Evolutionary conservation across 1,139 yeast species (phyloP).

Genomic region (Schwanniomyces etchellsii): DNA sequence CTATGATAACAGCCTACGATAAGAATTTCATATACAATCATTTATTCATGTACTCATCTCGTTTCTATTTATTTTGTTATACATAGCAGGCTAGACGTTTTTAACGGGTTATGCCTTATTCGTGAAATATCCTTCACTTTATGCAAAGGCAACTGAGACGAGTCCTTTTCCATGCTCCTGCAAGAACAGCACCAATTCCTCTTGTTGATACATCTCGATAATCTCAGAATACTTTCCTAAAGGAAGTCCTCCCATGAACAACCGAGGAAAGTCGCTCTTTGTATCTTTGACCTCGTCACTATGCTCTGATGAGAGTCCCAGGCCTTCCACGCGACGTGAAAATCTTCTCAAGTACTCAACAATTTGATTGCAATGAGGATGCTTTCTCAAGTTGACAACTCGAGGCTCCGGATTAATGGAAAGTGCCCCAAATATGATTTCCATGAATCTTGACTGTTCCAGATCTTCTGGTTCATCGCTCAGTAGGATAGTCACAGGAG

Average conservation of each 20-base stretch:
- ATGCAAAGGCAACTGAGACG: too few species aligned
- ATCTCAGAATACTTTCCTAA: conserved; percentile 22
- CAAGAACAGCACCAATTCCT: conserved; percentile 16
- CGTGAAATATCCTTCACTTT: too few species aligned
- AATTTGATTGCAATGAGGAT: conserved; percentile 24
- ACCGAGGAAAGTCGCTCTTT: conserved; percentile 19
- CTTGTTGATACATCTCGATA: conserved; percentile 15
- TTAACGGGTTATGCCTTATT: too few species aligned
- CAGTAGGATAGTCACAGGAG: conserved; percentile 3
- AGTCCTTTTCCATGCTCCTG: conserved; percentile 22
- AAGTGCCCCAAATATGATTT: conserved; percentile 15
- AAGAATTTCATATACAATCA: too few species aligned
- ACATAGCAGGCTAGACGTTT: too few species aligned
- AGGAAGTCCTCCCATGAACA: conserved; percentile 29
- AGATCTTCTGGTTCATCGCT: conserved; percentile 3
- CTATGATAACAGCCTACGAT: too few species aligned
- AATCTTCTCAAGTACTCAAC: conserved; percentile 20
- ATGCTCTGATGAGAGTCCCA: conserved; percentile 4
- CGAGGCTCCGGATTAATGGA: conserved; percentile 29
- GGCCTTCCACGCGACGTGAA: conserved; percentile 6
- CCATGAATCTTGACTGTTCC: conserved; percentile 16
- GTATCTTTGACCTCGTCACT: conserved; percentile 6
- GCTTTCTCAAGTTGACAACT: conserved; percentile 23
- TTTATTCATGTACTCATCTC: too few species aligned
- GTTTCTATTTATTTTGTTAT: too few species aligned